Conservation (phyloP, 331 rosid genomes). For the Quercus tomentella region DNA sequence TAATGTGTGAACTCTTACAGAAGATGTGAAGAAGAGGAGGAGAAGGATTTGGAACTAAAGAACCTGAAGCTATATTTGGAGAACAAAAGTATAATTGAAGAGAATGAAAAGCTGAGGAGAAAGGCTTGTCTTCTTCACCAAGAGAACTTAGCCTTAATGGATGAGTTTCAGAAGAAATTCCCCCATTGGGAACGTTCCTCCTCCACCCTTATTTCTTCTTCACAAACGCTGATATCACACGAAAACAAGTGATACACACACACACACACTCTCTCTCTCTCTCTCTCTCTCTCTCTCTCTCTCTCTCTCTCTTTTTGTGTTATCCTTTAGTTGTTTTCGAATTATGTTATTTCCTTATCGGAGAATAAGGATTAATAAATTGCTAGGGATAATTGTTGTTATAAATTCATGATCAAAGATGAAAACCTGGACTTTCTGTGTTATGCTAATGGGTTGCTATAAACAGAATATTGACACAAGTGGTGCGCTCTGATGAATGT, state of each 20-base stretch:
- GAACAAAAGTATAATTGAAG: constrained; percentile 44
- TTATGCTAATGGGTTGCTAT: background rate
- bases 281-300: background rate
- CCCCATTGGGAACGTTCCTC: constrained; percentile 16
- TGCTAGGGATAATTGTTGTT: background rate
- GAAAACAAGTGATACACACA: background rate
- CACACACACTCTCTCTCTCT: background rate
- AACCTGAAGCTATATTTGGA: constrained; percentile 45
- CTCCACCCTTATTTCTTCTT: constrained; percentile 3
- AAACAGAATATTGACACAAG: background rate
- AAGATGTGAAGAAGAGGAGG: constrained; percentile 18
- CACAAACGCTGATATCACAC: constrained; percentile 7
- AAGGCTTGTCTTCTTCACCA: constrained; percentile 37
- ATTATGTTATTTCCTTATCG: background rate
- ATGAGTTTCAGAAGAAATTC: constrained; percentile 32
- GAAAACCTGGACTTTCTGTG: background rate
- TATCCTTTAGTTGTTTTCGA: background rate
- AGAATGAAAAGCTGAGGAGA: constrained; percentile 42
- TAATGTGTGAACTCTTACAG: background rate
- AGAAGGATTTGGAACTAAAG: constrained; percentile 29
- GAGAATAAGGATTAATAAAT: background rate
- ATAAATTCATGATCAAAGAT: background rate
- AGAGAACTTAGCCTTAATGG: constrained; percentile 38
- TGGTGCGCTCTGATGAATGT: background rate
- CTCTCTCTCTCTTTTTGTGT: background rate